These are phyloP conservation scores for Rosa hybrid DNA, from an alignment of 331 rosid genomes.

Conservation along the genomic window DNA sequence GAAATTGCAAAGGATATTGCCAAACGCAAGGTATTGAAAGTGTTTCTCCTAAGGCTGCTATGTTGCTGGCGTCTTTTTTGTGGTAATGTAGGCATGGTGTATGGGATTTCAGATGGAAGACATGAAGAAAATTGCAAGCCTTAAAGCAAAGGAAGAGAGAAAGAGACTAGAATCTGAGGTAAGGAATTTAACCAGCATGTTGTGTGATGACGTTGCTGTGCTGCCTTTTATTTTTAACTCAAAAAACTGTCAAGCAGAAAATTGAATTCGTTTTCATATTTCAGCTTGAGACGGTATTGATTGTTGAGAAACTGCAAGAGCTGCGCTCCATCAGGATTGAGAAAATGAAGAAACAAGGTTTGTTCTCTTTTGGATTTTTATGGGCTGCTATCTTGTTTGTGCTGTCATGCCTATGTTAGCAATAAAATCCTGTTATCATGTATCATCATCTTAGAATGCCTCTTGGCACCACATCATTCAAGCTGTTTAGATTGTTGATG, in stretches of 20 bases:
- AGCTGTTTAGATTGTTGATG: not conserved
- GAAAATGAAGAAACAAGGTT: conserved; percentile 84
- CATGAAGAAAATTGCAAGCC: conserved; percentile 82
- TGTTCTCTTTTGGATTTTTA: conserved; percentile 23
- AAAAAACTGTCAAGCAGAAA: not conserved
- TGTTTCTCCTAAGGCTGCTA: not conserved
- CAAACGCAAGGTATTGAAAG: conserved; percentile 57
- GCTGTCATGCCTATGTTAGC: conserved; percentile 3
- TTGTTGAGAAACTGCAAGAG: conserved; percentile 86
- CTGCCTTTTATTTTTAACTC: not conserved
- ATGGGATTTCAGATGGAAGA: conserved; percentile 64
- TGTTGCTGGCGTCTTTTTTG: not conserved
- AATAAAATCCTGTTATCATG: not conserved
- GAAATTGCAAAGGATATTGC: conserved; percentile 87
- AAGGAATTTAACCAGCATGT: conserved; percentile 5
- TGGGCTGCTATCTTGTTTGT: not conserved
- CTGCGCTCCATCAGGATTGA: conserved; percentile 77
- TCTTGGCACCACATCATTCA: no score
- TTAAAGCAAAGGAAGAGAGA: conserved; percentile 87
- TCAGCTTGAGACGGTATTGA: conserved; percentile 75
- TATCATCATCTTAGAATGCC: not conserved
- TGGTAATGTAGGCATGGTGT: conserved; percentile 3
- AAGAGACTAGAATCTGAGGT: conserved; percentile 82
- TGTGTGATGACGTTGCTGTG: conserved; percentile 9
- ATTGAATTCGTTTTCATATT: conserved; percentile 24